Conservation (phyloP, 805 yeast genomes). For the Ogataea glucozyma region DNA sequence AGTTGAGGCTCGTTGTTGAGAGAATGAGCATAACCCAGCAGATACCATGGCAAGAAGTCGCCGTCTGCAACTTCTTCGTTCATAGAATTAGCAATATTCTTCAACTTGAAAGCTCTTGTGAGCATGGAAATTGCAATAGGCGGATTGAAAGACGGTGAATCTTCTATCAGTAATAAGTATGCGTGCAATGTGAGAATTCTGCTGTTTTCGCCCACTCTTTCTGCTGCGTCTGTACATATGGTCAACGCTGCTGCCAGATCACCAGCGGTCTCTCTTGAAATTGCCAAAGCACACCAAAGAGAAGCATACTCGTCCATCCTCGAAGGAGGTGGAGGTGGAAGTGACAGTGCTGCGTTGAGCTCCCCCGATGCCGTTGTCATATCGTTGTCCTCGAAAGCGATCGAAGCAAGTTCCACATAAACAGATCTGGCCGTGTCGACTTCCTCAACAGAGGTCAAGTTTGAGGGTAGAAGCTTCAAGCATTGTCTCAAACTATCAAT, state of each 20-base stretch:
- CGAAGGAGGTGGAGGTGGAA: conserved; percentile 50
- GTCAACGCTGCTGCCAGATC: conserved; percentile 50
- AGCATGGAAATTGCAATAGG: conserved; percentile 39
- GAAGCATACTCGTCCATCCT: conserved; percentile 48
- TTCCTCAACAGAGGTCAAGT: conserved; percentile 34
- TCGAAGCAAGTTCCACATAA: conserved; percentile 56
- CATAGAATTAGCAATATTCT: conserved; percentile 20
- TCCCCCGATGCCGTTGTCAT: conserved; percentile 51
- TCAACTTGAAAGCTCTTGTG: conserved; percentile 32
- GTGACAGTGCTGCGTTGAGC: conserved; percentile 48
- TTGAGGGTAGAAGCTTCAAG: conserved; percentile 42
- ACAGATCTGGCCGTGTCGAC: conserved; percentile 51
- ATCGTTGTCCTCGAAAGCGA: conserved; percentile 53
- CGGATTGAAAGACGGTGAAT: conserved; percentile 35
- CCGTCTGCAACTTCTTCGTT: conserved; percentile 32
- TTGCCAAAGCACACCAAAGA: conserved; percentile 54
- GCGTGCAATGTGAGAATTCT: conserved; percentile 50
- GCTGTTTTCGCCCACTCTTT: conserved; percentile 45
- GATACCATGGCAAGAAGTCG: conserved; percentile 60
- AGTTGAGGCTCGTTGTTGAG: conserved; percentile 46
- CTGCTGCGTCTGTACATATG: conserved; percentile 50
- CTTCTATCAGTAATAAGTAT: conserved; percentile 43
- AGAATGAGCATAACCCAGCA: conserved; percentile 55
- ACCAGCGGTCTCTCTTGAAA: conserved; percentile 52
- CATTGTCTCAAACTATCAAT: conserved; percentile 48